phyloP scores from a whole-genome alignment of 2,329 filamentous ascomycete species.

The Purpureocillium takamizusanense region DNA sequence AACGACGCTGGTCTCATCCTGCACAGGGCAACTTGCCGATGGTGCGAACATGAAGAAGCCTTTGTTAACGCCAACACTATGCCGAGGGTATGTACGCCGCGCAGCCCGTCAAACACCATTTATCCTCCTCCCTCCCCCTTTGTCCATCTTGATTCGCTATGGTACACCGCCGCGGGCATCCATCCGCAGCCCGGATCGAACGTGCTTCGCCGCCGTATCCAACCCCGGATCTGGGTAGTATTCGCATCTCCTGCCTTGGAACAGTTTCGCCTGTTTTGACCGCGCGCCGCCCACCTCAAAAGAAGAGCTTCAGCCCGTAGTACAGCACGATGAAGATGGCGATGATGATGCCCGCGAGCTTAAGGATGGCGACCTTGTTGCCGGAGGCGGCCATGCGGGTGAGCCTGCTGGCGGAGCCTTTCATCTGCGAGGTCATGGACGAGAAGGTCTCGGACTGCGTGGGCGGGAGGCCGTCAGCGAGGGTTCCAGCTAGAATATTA shows the following conservation, averaged over 20 bases:
- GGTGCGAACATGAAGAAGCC: too few relatives aligned
- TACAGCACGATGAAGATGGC: conserved; percentile 66
- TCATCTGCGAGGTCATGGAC: conserved; percentile 71
- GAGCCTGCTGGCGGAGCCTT: conserved; percentile 72
- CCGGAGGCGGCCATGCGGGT: conserved; percentile 86
- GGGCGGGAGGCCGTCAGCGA: too few relatives aligned
- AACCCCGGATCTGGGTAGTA: too few relatives aligned
- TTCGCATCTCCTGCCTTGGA: too few relatives aligned
- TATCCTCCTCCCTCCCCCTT: background rate
- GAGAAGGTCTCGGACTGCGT: conserved; percentile 79
- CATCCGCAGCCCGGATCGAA: too few relatives aligned
- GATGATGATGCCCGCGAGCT: conserved; percentile 76
- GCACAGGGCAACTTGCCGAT: too few relatives aligned
- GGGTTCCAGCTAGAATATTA: too few relatives aligned
- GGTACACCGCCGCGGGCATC: too few relatives aligned
- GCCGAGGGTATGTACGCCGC: conserved; percentile 8
- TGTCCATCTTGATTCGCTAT: background rate
- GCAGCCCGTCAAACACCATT: background rate
- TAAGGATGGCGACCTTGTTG: conserved; percentile 85
- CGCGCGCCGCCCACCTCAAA: too few relatives aligned
- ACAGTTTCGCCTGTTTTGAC: too few relatives aligned
- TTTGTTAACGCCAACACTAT: conserved; percentile 5
- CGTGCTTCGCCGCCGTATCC: too few relatives aligned
- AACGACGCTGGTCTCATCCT: too few relatives aligned
- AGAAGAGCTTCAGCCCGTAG: conserved; percentile 57